phyloP scores from a whole-genome alignment of 306 rosid genomes.

The Crotalaria pallida region DNA sequence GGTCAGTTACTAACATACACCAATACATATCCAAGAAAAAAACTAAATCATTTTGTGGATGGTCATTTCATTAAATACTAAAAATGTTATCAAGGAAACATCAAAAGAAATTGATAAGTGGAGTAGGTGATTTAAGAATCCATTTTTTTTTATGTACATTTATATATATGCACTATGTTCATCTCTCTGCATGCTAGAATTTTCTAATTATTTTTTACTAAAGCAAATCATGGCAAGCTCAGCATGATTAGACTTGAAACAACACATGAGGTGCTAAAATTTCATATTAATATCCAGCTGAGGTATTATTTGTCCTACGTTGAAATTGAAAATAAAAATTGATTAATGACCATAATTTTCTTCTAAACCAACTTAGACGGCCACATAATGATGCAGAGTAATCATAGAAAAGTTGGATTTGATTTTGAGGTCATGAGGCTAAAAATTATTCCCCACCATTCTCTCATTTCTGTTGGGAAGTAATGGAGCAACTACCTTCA shows the following conservation, averaged over 20 bases:
- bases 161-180: slow-evolving; percentile 1
- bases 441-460: slow-evolving; percentile 8
- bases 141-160: slow-evolving; percentile 10
- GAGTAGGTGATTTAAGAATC: slow-evolving; percentile 45
- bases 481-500: slow-evolving; percentile 19
- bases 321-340: background rate
- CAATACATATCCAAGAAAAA: too few relatives aligned
- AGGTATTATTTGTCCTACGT: background rate
- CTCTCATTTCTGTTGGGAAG: slow-evolving; percentile 20
- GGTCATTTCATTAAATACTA: too few relatives aligned
- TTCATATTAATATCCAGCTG: background rate
- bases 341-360: background rate
- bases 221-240: slow-evolving; percentile 1
- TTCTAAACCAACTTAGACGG: slow-evolving; percentile 1
- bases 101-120: slow-evolving; percentile 69
- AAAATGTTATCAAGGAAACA: slow-evolving; percentile 44
- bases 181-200: background rate
- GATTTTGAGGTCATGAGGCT: slow-evolving; percentile 1
- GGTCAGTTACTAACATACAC: too few relatives aligned
- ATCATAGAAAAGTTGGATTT: background rate
- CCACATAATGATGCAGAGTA: slow-evolving; percentile 2
- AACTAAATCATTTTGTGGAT: too few relatives aligned
- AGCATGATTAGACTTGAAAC: background rate
- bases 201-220: background rate
- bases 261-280: background rate